These are phyloP conservation scores for Tolypocladium endophyticum DNA, from an alignment of 2,329 filamentous ascomycete genomes.

Conservation along the genomic window DNA sequence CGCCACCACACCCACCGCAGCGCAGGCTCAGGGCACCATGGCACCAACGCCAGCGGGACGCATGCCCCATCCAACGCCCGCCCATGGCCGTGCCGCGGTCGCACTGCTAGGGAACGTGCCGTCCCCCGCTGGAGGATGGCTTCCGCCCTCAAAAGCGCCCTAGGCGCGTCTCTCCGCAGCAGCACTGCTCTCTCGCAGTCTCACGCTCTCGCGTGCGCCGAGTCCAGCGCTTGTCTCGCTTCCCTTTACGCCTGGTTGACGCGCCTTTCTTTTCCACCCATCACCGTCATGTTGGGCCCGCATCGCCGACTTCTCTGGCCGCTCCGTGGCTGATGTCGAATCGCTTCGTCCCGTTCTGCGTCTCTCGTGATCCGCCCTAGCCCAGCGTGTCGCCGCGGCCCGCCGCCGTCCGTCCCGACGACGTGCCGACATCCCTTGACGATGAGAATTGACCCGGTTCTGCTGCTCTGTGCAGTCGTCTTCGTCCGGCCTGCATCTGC, in stretches of 20 bases:
- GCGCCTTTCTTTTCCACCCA: not conserved
- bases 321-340: constrained; percentile 1
- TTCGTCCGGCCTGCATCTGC: constrained; percentile 6
- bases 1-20: not conserved
- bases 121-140: not conserved
- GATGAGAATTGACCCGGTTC: constrained; percentile 8
- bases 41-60: not conserved
- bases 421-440: not conserved
- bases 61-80: not conserved
- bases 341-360: not conserved
- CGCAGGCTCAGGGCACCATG: not conserved
- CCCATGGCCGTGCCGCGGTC: not conserved
- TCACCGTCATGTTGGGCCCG: constrained; percentile 1
- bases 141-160: not conserved
- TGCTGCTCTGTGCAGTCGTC: constrained; percentile 8
- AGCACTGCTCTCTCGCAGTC: not conserved
- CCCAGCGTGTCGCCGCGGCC: not conserved
- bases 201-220: not conserved
- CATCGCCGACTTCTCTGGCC: not conserved
- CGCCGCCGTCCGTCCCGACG: not conserved
- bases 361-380: not conserved
- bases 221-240: not conserved
- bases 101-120: not conserved
- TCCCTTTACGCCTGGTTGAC: not conserved
- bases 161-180: not conserved